phyloP scores from a whole-genome alignment of 306 rosid genomes.

The Nissolia schottii region DNA sequence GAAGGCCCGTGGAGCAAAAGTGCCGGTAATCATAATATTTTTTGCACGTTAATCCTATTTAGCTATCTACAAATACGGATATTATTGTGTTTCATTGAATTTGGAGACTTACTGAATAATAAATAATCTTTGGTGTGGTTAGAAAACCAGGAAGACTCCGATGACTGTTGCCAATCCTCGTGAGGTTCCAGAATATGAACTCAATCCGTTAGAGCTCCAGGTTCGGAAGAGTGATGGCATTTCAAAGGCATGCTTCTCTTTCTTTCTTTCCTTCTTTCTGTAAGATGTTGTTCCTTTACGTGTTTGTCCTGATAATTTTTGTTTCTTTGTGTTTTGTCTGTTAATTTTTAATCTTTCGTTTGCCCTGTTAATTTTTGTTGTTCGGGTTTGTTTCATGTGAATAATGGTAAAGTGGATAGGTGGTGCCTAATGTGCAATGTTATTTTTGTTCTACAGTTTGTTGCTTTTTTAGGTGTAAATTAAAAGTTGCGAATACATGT shows the following conservation, averaged over 20 bases:
- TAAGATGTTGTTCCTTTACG: neutral
- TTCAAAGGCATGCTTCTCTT: constrained; percentile 51
- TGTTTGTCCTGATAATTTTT: neutral
- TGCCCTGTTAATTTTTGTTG: neutral
- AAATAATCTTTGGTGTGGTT: constrained; percentile 18
- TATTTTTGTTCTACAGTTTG: neutral
- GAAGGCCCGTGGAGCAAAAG: constrained; percentile 94
- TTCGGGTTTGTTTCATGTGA: constrained; percentile 12
- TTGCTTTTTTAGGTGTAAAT: neutral
- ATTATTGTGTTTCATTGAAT: neutral
- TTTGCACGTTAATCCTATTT: neutral
- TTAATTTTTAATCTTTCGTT: neutral
- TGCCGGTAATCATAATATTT: constrained; percentile 50
- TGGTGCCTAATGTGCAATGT: neutral
- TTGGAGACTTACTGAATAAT: constrained; percentile 16
- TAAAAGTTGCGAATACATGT: neutral
- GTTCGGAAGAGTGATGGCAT: constrained; percentile 89
- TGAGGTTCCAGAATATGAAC: constrained; percentile 99
- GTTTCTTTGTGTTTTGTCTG: neutral
- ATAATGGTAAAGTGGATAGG: neutral
- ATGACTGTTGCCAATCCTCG: constrained; percentile 97
- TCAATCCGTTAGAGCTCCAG: constrained; percentile 95
- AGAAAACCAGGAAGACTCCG: constrained; percentile 94
- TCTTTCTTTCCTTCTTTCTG: neutral
- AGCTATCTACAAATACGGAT: neutral